Evolutionary conservation across 2,329 filamentous ascomycete species (phyloP), one percentile per base, ranked within the genome.

Genomic region (Calonectria leucothoes): DNA sequence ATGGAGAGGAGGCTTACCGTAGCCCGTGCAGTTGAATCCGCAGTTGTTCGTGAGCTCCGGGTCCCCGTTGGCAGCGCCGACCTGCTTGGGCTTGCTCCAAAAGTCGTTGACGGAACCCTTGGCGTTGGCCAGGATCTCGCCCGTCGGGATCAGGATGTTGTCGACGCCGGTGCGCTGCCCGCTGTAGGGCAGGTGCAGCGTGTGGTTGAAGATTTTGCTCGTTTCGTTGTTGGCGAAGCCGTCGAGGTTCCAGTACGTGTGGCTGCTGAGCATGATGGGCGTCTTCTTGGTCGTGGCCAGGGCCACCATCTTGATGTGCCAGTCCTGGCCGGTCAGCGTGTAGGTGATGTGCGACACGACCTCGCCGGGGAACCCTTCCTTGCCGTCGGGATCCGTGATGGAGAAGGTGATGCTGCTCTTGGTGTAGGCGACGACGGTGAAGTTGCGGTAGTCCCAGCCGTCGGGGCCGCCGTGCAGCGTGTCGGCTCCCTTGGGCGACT

Each of bases 191-290:
- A 96, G 82, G 82, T 92, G 88, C 57, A 96, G 88, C 17, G 92
- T 93, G 86, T 95, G 93, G 85, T 95, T 94, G 68, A 94, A 87
- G 17, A 90, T 89, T 2, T 86, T 87, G 71, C 88, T 87, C 2
- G 93, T 94, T 82, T 93, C 88, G 71, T 93, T 91, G 85, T 95
- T 95, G 80, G 93, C 89, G 80, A 94, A 96, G 39, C 92, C 94
- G 80, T 96, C 94, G 55, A 96, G 87, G 82, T 96, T 96, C 94
- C 94, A 96, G 88, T 96, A 96, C 10, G 90, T 91, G 87, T 94
- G 88, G 77, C 87, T 89, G 81, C 90, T 94, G 71, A 96, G 88
- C 94, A 96, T 96, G 83, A 96, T 95, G 63, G 94, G 94, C 7
- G 94, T 96, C 85, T 92, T 93, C 85, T 94, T 91, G 35, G 93